Evolutionary conservation across 306 rosid species (phyloP).

Genomic region (Prosopis cineraria): DNA sequence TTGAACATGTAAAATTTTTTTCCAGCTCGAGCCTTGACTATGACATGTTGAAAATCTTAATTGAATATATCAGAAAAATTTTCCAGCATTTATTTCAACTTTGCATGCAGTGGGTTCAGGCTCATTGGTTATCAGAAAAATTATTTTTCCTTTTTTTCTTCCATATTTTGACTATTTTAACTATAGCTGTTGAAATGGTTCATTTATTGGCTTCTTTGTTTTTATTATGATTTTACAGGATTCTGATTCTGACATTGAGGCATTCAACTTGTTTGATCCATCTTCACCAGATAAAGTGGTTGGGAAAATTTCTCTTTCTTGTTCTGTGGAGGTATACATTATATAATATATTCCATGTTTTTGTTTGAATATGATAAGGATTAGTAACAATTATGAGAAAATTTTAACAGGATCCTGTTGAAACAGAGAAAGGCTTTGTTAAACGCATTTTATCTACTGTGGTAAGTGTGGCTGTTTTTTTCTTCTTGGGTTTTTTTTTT

Average conservation of each 20-base stretch:
- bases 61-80: background rate
- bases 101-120: background rate
- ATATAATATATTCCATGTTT: constrained; percentile 19
- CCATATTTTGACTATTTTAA: background rate
- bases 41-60: background rate
- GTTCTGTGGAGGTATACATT: constrained; percentile 72
- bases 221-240: constrained; percentile 55
- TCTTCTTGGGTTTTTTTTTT: constrained; percentile 34
- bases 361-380: constrained; percentile 23
- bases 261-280: constrained; percentile 73
- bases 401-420: constrained; percentile 80
- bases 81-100: background rate
- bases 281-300: constrained; percentile 64
- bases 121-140: too few relatives aligned
- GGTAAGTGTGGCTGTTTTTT: constrained; percentile 73
- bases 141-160: too few relatives aligned
- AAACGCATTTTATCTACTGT: constrained; percentile 87
- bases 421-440: constrained; percentile 85
- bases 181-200: constrained; percentile 13
- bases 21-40: background rate
- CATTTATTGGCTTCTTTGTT: constrained; percentile 7
- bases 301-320: constrained; percentile 74
- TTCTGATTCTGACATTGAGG: constrained; percentile 54
- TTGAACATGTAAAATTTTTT: background rate
- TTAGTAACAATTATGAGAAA: constrained; percentile 35